Evolutionary conservation across 192 early-diverging fungal genomes (phyloP).

Genomic region (Coemansia sp.): DNA sequence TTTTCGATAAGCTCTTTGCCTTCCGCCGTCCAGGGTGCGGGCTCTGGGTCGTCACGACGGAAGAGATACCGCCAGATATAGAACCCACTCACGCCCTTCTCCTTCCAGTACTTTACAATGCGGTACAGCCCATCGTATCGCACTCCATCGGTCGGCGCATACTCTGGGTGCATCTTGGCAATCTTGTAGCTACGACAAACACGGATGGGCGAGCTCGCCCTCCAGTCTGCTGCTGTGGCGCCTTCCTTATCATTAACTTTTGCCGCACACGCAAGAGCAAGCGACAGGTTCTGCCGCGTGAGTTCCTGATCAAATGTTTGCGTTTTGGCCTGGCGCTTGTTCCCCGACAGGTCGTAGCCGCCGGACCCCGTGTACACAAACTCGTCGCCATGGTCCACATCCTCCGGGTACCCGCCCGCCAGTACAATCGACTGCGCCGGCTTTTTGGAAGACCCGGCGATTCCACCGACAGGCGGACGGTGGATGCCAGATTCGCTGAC

Average conservation of each 20-base stretch:
- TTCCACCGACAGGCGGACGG: conserved; percentile 60
- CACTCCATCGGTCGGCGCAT: conserved; percentile 50
- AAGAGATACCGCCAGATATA: conserved; percentile 60
- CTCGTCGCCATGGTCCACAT: conserved; percentile 57
- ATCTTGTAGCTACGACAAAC: conserved; percentile 54
- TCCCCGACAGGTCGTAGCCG: conserved; percentile 53
- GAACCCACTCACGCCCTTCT: conserved; percentile 45
- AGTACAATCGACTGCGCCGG: conserved; percentile 61
- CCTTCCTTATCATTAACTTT: conserved; percentile 35
- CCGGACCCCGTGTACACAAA: conserved; percentile 68
- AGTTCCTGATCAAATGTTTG: conserved; percentile 60
- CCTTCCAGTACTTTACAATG: conserved; percentile 58
- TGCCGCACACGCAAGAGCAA: conserved; percentile 56
- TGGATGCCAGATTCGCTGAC: conserved; percentile 52
- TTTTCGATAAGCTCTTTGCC: conserved; percentile 44
- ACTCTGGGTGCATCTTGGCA: conserved; percentile 45
- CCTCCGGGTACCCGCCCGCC: conserved; percentile 59
- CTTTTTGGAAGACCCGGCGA: conserved; percentile 47
- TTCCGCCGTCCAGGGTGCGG: conserved; percentile 58
- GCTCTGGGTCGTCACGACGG: conserved; percentile 58
- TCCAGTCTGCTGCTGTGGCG: conserved; percentile 50
- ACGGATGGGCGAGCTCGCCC: conserved; percentile 50
- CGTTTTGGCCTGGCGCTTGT: conserved; percentile 47
- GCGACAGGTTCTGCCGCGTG: conserved; percentile 50
- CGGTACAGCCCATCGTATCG: conserved; percentile 68